Base-by-base conservation (phyloP, 345 rosid genomes). In the Excoecaria cochinchinensis region DNA sequence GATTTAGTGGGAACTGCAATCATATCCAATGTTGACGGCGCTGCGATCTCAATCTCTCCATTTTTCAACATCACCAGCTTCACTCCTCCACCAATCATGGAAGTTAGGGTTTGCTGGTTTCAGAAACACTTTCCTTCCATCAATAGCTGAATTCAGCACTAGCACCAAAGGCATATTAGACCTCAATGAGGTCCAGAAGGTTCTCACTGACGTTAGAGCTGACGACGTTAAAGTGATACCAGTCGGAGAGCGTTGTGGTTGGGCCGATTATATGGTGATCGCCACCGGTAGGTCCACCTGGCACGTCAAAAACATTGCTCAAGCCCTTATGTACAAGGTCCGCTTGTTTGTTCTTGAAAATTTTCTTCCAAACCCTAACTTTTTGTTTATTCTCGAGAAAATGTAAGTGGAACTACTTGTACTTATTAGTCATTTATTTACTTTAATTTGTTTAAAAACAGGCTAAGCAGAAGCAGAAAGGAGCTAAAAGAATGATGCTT, bases 231-330 rank as follows among this genome's bases (percentile, higher is more conserved):
- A 78, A 69, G 97, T 93, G 72, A 84, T 95, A 57, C 90, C 92
- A 11, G 85, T 83, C 3, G 73, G 78, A 1, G 79, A 88, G 11
- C 90, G 78, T 14, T 80, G 82, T 66, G 82, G 85, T 58, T 95
- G 94, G 92, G 89, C 94, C 21, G 96, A 93, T 83, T 85, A 79
- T 81, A 88, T 90, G 78, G 95, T 95, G 69, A 65, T 95, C 57
- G 93, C 97, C 81, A 91, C 98, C 70, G 97, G 98, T 21, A 79
- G 98, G 87, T 95, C 98, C 25, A 78, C 90, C 3, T 91, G 96
- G 98, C 98, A 92, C 77, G 89, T 95, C 66, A 90, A 77, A 84
- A 95, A 93, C 84, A 93, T 95, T 74, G 98, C 96, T 4, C 90
- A 86, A 73, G 94, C 98, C 70, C 92, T 91, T 42, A 40, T 89